Evolutionary conservation across 2,329 filamentous ascomycete genomes (phyloP), one percentile per base, ranked within the genome.

Genomic region (Westerdykella sp.): DNA sequence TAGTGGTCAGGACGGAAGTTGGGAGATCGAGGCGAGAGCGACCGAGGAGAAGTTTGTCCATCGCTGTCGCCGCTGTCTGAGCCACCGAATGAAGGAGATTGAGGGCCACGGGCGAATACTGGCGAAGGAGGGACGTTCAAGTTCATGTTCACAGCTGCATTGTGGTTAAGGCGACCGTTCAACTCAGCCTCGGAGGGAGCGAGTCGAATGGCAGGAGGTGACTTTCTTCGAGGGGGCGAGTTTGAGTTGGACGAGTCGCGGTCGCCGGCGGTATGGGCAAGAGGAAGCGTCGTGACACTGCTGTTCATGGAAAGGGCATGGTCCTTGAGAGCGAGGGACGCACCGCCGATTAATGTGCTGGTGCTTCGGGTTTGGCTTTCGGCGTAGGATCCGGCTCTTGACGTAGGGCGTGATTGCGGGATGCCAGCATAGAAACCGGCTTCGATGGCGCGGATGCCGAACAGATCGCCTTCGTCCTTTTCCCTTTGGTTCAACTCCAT

Each of bases 391-490:
- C 56, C 57, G 13, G 63, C 57, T 54, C 61, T 57, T 46, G 65
- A 67, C 10, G 55, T 59, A 16, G 65, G 65, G 35, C 63, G 62
- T 18, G 66, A 69, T 41, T 69, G 66, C 21, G 62, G 57, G 10
- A 69, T 62, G 39, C 66, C 66, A 37, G 63, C 66, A 39, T 57
- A 68, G 51, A 65, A 69, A n/a, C 66, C 66, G 31, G 66, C 65
- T 51, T 69, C 66, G 28, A 69, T 63, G 43, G 66, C 66, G n/a
- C 66, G 63, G 35, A 68, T 54, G 37, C 65, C 65, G 40, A 69
- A 68, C 2, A 67, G 52, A 40, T 69, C 65, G 13, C 65, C 65
- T 42, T 68, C 62, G 46, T 68, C 65, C 51, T 63, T 66, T 45
- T 62, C 55, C 35, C 61, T 55, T 37, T 60, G 55, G 42, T 62